Conservation (phyloP, 305 asterid species). For the Solanum hybrid region DNA sequence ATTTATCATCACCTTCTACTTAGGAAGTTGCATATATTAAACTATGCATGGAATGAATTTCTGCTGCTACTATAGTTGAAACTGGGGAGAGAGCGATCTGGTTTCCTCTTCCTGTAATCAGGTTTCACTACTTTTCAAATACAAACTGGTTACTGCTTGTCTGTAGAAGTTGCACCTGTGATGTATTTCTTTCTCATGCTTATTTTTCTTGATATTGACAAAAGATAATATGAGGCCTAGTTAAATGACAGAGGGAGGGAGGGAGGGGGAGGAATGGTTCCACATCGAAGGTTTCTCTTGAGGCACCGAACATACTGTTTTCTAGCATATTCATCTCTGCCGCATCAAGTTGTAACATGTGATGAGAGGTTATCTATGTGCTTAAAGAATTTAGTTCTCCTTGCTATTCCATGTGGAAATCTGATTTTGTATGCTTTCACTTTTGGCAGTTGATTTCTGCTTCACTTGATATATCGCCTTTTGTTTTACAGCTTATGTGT, state of each 20-base stretch:
- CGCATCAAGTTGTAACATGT: not conserved
- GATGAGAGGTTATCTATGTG: not conserved
- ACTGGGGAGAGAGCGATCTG: not conserved
- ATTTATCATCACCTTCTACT: not conserved
- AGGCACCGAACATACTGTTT: not conserved
- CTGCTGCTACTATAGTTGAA: not conserved
- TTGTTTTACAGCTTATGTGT: not conserved
- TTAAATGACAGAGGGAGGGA: not conserved
- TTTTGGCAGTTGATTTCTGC: not conserved
- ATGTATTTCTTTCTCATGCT: not conserved
- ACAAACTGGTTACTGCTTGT: not conserved
- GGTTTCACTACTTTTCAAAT: not conserved
- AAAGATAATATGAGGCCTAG: not conserved
- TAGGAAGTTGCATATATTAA: not conserved
- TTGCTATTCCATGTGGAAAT: not conserved
- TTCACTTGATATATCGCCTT: not conserved
- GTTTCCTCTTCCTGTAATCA: not conserved
- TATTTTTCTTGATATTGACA: not conserved
- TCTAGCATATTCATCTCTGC: not conserved
- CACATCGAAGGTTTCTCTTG: not conserved
- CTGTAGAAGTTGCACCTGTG: not conserved
- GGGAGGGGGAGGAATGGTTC: not conserved
- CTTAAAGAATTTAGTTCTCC: not conserved
- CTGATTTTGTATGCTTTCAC: not conserved
- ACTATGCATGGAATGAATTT: not conserved